These are phyloP conservation scores for Ceratocystis cubensis DNA, from an alignment of 2,329 filamentous ascomycete genomes.

Conservation along the genomic window DNA sequence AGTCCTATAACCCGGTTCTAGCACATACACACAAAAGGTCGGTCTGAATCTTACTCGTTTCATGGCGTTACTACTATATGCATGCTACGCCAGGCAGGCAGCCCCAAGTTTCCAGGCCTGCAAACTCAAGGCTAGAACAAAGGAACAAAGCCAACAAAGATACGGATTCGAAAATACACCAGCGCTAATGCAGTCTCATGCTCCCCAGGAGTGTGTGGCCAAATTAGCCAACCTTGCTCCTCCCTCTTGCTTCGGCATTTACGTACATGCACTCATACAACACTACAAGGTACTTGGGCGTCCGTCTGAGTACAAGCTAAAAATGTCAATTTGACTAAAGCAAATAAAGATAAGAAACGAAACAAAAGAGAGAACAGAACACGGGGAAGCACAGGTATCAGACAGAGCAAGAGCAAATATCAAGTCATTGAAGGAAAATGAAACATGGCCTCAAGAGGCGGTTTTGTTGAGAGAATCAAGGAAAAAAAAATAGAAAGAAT, in stretches of 20 bases:
- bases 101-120: background rate
- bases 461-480: constrained; percentile 8
- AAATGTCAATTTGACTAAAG: background rate
- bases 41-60: constrained; percentile 5
- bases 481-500: constrained; percentile 15
- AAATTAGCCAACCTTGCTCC: background rate
- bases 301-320: background rate
- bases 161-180: background rate
- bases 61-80: background rate
- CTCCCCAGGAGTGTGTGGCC: background rate
- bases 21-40: background rate
- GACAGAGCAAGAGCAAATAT: background rate
- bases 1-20: background rate
- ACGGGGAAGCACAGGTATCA: constrained; percentile 3
- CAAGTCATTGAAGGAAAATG: constrained; percentile 7
- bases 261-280: background rate
- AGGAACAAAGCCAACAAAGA: constrained; percentile 1
- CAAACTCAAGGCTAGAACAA: background rate
- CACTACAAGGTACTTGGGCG: background rate
- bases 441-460: constrained; percentile 2
- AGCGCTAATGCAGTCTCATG: background rate
- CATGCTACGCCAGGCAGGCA: background rate
- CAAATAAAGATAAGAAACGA: background rate
- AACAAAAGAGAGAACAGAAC: background rate
- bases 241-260: background rate